Conservation (phyloP, 768 basidiomycete species). For the Hortiboletus campestris region DNA sequence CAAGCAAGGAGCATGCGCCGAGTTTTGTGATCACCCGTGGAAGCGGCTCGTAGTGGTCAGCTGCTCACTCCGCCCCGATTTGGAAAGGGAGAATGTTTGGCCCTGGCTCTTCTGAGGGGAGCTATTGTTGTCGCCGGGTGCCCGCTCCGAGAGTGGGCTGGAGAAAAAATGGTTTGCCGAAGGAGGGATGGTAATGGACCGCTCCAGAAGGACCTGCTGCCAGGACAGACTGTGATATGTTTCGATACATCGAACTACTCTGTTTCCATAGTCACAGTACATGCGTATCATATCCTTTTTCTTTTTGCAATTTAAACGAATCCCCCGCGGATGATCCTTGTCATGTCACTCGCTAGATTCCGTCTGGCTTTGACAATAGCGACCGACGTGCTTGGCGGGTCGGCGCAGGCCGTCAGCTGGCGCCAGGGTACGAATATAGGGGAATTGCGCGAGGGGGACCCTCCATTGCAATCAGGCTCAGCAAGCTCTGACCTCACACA, state of each 20-base stretch:
- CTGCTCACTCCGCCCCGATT: conserved; percentile 10
- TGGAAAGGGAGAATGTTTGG: conserved; percentile 3
- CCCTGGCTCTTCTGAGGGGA: conserved; percentile 24
- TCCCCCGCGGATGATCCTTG: not conserved
- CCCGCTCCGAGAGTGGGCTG: conserved; percentile 33
- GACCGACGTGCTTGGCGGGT: conserved; percentile 6
- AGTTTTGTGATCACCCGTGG: conserved; percentile 21
- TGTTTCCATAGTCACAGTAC: conserved; percentile 24
- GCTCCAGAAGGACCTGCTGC: conserved; percentile 26
- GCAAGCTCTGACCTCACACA: not conserved
- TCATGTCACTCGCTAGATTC: not conserved
- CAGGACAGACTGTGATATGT: conserved; percentile 15
- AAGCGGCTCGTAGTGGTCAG: conserved; percentile 11
- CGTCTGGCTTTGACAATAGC: not conserved
- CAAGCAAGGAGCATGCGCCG: conserved; percentile 22
- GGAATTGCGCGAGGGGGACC: conserved; percentile 4
- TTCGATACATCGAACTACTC: conserved; percentile 16
- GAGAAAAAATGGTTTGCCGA: conserved; percentile 25
- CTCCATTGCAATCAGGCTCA: conserved; percentile 17
- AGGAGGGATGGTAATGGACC: conserved; percentile 25
- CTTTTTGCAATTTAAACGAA: conserved; percentile 14
- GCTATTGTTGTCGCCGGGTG: conserved; percentile 25
- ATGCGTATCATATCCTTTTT: conserved; percentile 15
- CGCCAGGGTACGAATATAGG: conserved; percentile 14
- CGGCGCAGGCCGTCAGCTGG: conserved; percentile 4